A percentile compares a stretch with the other conserved stretches of the same genome.
Evolutionary conservation across 495 filamentous ascomycete genomes (phyloP).

Genomic region (Xylaria acuta): DNA sequence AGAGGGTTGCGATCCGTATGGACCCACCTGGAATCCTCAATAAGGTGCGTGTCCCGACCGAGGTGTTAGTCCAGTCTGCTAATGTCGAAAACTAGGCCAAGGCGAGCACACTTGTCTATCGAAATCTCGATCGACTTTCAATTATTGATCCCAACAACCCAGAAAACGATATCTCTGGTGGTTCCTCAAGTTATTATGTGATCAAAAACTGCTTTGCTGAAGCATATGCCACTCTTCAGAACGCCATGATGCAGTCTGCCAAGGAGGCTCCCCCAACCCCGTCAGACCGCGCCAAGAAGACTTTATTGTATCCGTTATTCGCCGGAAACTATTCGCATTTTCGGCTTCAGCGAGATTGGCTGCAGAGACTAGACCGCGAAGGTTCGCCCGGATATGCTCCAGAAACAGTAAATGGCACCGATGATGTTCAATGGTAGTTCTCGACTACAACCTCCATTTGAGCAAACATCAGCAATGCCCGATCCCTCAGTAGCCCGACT

Average conservation of each 20-base stretch:
- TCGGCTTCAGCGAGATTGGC: constrained; percentile 62
- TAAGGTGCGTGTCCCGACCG: constrained; percentile 64
- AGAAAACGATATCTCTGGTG: constrained; percentile 84
- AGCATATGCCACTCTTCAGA: constrained; percentile 62
- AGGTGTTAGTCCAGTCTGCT: constrained; percentile 20
- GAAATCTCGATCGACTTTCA: constrained; percentile 62
- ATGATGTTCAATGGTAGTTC: neutral
- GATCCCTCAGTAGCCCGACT: neutral
- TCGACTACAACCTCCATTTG: neutral
- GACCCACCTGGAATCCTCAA: constrained; percentile 71
- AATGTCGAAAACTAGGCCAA: constrained; percentile 40
- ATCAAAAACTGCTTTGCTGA: constrained; percentile 70
- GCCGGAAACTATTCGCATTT: constrained; percentile 77
- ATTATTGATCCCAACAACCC: constrained; percentile 90
- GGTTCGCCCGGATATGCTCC: neutral
- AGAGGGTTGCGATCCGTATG: constrained; percentile 71
- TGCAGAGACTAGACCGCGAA: constrained; percentile 34
- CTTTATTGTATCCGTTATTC: constrained; percentile 70
- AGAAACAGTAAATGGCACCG: neutral
- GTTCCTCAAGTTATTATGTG: constrained; percentile 66
- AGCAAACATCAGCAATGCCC: neutral
- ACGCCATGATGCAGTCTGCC: constrained; percentile 59
- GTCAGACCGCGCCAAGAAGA: constrained; percentile 41
- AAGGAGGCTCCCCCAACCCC: constrained; percentile 23
- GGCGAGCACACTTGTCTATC: constrained; percentile 47